Percentiles rank a stretch among this genome's conserved stretches.
These are phyloP conservation scores for Polygonum aviculare DNA, from an alignment of 148 eudicot genomes.

Conservation along the genomic window DNA sequence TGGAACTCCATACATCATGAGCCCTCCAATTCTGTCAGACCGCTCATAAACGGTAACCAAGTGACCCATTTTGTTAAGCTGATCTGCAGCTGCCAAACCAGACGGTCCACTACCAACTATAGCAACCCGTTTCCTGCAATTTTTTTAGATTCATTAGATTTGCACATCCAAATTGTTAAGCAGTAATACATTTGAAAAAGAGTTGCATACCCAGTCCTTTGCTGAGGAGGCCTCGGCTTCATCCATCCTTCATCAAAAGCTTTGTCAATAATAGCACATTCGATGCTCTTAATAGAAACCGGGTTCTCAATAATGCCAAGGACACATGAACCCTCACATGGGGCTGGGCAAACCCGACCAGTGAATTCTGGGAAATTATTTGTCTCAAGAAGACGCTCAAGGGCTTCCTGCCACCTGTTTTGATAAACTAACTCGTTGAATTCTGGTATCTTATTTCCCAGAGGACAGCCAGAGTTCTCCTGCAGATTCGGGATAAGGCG, in stretches of 20 bases:
- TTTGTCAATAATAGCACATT: constrained; percentile 93
- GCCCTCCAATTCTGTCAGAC: constrained; percentile 93
- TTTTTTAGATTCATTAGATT: background rate
- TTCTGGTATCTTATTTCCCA: constrained; percentile 96
- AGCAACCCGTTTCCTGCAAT: constrained; percentile 71
- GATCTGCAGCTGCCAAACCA: constrained; percentile 98
- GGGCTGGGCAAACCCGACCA: constrained; percentile 98
- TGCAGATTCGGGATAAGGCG: constrained; percentile 23
- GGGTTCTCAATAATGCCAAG: constrained; percentile 98
- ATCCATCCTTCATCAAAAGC: constrained; percentile 99
- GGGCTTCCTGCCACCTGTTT: constrained; percentile 97
- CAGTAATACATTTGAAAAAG: background rate
- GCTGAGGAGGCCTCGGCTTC: constrained; percentile 87
- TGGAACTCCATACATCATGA: constrained; percentile 99
- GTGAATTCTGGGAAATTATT: constrained; percentile 98
- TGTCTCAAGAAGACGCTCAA: constrained; percentile 89
- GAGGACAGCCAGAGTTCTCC: constrained; percentile 97
- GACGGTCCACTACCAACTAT: constrained; percentile 95
- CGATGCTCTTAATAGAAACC: constrained; percentile 89
- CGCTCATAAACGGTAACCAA: constrained; percentile 87
- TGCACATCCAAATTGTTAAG: background rate
- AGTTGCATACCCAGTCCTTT: constrained; percentile 69
- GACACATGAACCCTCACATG: constrained; percentile 98
- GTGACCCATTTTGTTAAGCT: constrained; percentile 89
- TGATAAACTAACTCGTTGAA: constrained; percentile 96